Evolutionary conservation across 306 rosid genomes (phyloP).

Genomic region (Ammopiptanthus mongolicus): DNA sequence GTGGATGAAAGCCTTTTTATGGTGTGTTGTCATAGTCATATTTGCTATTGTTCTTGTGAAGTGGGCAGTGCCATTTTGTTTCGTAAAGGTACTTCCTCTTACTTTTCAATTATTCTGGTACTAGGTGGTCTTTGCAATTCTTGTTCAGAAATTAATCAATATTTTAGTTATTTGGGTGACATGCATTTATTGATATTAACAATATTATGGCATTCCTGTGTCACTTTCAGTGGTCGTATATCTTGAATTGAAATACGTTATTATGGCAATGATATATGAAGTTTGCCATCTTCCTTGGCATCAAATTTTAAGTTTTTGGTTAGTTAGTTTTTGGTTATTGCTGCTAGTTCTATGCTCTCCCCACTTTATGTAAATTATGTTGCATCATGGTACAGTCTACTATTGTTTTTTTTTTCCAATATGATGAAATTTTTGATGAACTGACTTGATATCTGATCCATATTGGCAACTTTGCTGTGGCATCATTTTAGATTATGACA

Average conservation of each 20-base stretch:
- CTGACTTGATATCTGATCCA: neutral
- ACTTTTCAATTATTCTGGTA: neutral
- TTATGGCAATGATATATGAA: neutral
- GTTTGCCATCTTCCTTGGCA: neutral
- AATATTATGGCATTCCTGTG: neutral
- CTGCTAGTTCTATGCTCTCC: neutral
- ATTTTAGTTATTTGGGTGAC: neutral
- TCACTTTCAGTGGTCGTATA: neutral
- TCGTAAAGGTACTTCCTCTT: constrained; percentile 52
- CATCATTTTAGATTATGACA: no score
- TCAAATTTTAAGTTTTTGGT: neutral
- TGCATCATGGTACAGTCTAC: neutral
- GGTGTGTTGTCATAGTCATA: constrained; percentile 34
- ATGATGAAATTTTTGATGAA: neutral
- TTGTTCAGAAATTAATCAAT: neutral
- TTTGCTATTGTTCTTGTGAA: constrained; percentile 40
- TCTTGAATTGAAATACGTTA: neutral
- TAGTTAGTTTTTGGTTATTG: neutral
- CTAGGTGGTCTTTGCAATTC: neutral
- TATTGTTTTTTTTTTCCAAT: neutral
- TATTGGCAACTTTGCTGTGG: no score
- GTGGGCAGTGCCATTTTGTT: constrained; percentile 72
- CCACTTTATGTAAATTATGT: neutral
- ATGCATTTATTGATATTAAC: neutral
- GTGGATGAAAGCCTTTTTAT: constrained; percentile 54